phyloP scores from a whole-genome alignment of 352 stramenopile species.

The Globisporangium abappressorium region DNA sequence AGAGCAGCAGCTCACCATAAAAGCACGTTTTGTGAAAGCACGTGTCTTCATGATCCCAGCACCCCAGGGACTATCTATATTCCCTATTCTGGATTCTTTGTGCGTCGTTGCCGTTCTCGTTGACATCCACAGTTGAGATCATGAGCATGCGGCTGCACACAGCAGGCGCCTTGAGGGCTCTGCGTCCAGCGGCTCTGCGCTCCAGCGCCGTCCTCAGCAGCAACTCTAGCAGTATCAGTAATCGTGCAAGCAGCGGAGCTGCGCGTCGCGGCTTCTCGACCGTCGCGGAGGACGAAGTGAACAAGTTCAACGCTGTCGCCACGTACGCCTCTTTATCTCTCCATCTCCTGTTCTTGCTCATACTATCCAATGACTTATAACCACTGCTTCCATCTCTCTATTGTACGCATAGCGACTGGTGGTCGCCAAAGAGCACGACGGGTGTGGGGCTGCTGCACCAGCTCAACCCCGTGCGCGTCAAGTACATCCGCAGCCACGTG shows the following conservation, averaged over 20 bases:
- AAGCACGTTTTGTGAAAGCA: too few species aligned
- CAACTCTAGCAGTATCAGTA: neutral
- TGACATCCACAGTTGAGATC: neutral
- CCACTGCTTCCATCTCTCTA: neutral
- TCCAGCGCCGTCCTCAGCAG: neutral
- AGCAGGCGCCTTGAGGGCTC: neutral
- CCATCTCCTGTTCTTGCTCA: neutral
- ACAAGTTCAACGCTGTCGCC: constrained; percentile 76
- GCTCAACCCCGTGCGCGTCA: constrained; percentile 80
- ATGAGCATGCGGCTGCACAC: neutral
- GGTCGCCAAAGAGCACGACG: constrained; percentile 66
- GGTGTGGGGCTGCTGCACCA: constrained; percentile 78
- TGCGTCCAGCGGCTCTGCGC: neutral
- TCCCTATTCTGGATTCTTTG: too few species aligned
- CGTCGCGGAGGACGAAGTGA: constrained; percentile 71
- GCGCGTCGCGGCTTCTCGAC: constrained; percentile 38
- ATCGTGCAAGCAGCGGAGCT: neutral
- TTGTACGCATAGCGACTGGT: constrained; percentile 67
- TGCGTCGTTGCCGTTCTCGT: neutral
- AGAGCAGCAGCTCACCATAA: too few species aligned
- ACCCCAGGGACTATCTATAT: too few species aligned
- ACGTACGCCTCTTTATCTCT: constrained; percentile 40
- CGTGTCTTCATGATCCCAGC: too few species aligned
- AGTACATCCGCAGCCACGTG: constrained; percentile 75
- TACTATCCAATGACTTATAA: neutral